Conservation (phyloP, 805 yeast genomes). For the Barnettozyma populi region DNA sequence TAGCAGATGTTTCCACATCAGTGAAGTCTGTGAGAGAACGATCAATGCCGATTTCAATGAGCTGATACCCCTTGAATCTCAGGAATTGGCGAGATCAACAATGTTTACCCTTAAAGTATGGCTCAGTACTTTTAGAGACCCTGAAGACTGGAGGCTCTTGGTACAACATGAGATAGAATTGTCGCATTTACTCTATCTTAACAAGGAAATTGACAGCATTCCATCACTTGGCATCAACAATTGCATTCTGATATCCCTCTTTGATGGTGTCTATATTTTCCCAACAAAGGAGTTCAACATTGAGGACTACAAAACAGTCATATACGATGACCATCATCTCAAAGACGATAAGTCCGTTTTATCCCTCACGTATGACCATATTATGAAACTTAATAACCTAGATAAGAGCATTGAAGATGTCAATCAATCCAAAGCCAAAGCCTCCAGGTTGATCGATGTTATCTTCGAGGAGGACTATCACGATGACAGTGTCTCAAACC, state of each 20-base stretch:
- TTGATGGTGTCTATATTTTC: constrained; percentile 26
- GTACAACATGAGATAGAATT: constrained; percentile 25
- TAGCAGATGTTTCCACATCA: constrained; percentile 29
- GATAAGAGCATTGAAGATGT: constrained; percentile 33
- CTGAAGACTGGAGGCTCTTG: constrained; percentile 23
- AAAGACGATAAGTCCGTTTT: constrained; percentile 6
- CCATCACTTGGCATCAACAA: constrained; percentile 13
- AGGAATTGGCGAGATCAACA: constrained; percentile 5
- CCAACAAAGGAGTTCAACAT: constrained; percentile 10
- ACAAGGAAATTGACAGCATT: constrained; percentile 24
- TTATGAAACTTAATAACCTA: constrained; percentile 37
- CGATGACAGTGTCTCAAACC: constrained; percentile 8
- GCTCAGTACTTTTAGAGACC: constrained; percentile 9
- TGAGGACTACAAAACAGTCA: constrained; percentile 8
- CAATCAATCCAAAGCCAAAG: constrained; percentile 13
- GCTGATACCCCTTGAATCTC: constrained; percentile 15
- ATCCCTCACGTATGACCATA: constrained; percentile 34
- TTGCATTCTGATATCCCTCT: constrained; percentile 26
- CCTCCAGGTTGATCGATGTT: constrained; percentile 12
- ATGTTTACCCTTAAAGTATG: constrained; percentile 20
- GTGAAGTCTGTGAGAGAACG: constrained; percentile 27
- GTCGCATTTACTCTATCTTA: constrained; percentile 28
- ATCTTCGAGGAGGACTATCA: constrained; percentile 6
- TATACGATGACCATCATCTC: constrained; percentile 4
- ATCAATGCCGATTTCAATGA: constrained; percentile 29